Conservation (phyloP, 2,329 filamentous ascomycete species). For the Microsporum canis region DNA sequence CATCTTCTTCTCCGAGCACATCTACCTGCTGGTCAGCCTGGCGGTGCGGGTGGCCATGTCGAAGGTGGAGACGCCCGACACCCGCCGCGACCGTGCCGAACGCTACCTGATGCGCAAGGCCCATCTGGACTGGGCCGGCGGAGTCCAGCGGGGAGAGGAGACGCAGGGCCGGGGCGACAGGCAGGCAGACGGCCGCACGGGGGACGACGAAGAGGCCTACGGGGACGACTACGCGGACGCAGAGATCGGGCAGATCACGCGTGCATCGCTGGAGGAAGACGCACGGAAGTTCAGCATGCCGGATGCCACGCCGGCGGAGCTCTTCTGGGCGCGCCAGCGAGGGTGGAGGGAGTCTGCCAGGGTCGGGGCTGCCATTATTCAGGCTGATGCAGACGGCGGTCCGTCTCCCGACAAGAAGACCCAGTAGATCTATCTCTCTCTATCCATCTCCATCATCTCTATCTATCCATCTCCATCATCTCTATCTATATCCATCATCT, state of each 20-base stretch:
- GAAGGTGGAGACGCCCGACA: slow-evolving; percentile 70
- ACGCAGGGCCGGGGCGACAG: slow-evolving; percentile 19
- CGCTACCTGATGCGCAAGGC: slow-evolving; percentile 69
- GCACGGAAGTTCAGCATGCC: slow-evolving; percentile 27
- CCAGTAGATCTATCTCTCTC: not conserved
- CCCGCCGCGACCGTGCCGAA: slow-evolving; percentile 69
- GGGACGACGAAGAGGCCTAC: slow-evolving; percentile 24
- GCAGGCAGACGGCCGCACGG: slow-evolving; percentile 7
- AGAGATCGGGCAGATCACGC: slow-evolving; percentile 27
- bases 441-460: not conserved
- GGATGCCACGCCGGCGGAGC: slow-evolving; percentile 23
- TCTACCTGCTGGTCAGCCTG: slow-evolving; percentile 69
- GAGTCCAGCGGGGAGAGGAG: not conserved
- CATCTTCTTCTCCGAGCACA: slow-evolving; percentile 77
- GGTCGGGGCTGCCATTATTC: slow-evolving; percentile 33
- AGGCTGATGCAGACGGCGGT: slow-evolving; percentile 16
- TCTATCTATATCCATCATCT: too few relatives aligned
- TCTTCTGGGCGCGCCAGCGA: slow-evolving; percentile 37
- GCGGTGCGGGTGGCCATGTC: slow-evolving; percentile 60
- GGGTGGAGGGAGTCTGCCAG: slow-evolving; percentile 34
- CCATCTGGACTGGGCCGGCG: slow-evolving; percentile 47
- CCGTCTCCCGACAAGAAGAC: not conserved
- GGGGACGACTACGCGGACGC: slow-evolving; percentile 29
- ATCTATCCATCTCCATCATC: not conserved
- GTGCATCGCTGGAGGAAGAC: slow-evolving; percentile 33